phyloP scores from a whole-genome alignment of 148 eudicot genomes.

The Salicornia ramosissima region DNA sequence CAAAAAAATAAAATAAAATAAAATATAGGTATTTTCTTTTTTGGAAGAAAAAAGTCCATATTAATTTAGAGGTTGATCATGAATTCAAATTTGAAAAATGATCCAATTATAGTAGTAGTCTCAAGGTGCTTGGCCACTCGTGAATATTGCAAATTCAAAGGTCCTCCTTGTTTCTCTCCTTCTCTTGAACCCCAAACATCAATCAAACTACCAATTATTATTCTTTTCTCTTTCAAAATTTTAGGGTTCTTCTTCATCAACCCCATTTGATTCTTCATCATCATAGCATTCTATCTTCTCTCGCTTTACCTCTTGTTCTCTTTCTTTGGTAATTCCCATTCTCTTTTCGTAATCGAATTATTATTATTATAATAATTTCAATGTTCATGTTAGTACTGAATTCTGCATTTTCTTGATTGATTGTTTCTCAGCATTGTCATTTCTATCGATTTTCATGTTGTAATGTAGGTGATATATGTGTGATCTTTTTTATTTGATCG shows the following conservation, averaged over 20 bases:
- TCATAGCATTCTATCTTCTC: neutral
- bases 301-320: neutral
- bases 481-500: neutral
- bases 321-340: conserved; percentile 5
- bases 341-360: neutral
- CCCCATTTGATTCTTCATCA: conserved; percentile 5
- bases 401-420: neutral
- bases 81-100: neutral
- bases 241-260: conserved; percentile 15
- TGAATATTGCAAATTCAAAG: conserved; percentile 12
- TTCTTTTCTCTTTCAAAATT: neutral
- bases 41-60: too few relatives aligned
- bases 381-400: too few relatives aligned
- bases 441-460: neutral
- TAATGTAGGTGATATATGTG: neutral
- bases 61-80: too few relatives aligned
- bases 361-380: too few relatives aligned
- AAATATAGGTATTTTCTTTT: too few relatives aligned
- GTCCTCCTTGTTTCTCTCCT: conserved; percentile 26
- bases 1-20: too few relatives aligned
- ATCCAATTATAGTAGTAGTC: too few relatives aligned
- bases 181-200: too few relatives aligned
- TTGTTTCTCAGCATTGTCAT: neutral
- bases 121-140: conserved; percentile 23
- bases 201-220: neutral